Evolutionary conservation across 2,329 filamentous ascomycete genomes (phyloP).

Genomic region (Dothidotthia symphoricarpi): DNA sequence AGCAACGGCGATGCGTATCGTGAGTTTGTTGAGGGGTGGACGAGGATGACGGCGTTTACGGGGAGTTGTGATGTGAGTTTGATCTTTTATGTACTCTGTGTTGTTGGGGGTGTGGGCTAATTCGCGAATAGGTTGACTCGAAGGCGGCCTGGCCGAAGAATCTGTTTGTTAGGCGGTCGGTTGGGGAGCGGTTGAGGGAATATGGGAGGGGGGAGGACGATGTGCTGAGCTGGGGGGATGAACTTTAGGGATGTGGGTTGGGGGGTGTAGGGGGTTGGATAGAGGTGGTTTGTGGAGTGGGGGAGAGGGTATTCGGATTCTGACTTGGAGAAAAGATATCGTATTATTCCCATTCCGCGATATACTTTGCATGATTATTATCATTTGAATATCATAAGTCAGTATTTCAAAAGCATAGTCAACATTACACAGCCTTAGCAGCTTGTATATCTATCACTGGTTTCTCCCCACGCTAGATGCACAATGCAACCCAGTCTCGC

Average conservation of each 20-base stretch:
- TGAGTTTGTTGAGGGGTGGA: conserved; percentile 16
- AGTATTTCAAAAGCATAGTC: no score
- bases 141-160: conserved; percentile 16
- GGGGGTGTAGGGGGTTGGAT: neutral
- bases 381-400: no score
- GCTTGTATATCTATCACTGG: no score
- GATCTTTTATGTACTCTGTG: conserved; percentile 1
- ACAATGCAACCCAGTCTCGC: no score
- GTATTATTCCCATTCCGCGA: no score
- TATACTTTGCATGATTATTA: no score
- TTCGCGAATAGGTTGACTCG: conserved; percentile 13
- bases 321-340: no score
- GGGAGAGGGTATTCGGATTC: no score
- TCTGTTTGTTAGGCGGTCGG: conserved; percentile 13
- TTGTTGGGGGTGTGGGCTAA: conserved; percentile 9
- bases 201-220: no score
- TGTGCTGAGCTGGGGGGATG: conserved; percentile 19
- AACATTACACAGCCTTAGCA: no score
- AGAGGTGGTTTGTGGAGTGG: no score
- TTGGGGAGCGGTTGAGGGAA: conserved; percentile 10
- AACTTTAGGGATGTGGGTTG: conserved; percentile 8
- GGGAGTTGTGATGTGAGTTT: conserved; percentile 25
- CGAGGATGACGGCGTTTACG: conserved; percentile 16
- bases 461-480: no score
- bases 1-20: conserved; percentile 18